Base-by-base conservation (phyloP, 495 filamentous ascomycete species). In the Apiosordaria backusii region DNA sequence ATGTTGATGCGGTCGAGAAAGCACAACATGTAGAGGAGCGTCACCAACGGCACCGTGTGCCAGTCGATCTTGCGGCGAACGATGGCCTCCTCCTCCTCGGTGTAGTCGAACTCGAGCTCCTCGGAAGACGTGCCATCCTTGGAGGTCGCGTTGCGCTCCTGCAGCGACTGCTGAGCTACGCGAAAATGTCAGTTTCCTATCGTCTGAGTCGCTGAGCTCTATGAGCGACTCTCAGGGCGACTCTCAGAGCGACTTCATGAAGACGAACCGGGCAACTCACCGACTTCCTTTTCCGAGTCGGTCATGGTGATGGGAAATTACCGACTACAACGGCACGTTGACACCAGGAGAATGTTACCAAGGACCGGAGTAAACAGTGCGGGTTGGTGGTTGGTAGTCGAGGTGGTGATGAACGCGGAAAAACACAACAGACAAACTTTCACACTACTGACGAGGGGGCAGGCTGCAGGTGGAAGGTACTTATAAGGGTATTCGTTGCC, bases 1-100 rank as follows among this genome's bases (percentile, higher is more conserved):
- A 89, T 86, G 70, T 88, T 88, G 55, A 84, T 85, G 9, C 86
- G 83, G 74, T 83, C 81, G 22, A 79, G 57, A 60, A 71, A 75
- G 76, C 72, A 74, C 53, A 86, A 69, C 66, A 86, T 77, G 67
- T 86, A 86, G 21, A 86, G 70, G 13, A 83, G 67, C 4, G 83
- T 85, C 45, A 86, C 81, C 18, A 83, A 71, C 5, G 84, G 84
- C 58, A 86, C 76, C 24, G 82, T 71, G 67, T 81, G 77, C 75
- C 75, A 80, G 71, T 86, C 84, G 62, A 86, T 72, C 71, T 81
- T 83, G 65, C 76, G 80, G 55, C 83, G 80, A 57, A 87, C 70
- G 5, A 62, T 68, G 24, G 68, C 76, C 75, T 87, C 85, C 63
- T 86, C 85, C 58, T 76, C 80, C 16, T 74, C 74, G 13, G 79